These are phyloP conservation scores for Penicillium simplicissimum DNA, from an alignment of 495 filamentous ascomycete species.

Conservation along the genomic window DNA sequence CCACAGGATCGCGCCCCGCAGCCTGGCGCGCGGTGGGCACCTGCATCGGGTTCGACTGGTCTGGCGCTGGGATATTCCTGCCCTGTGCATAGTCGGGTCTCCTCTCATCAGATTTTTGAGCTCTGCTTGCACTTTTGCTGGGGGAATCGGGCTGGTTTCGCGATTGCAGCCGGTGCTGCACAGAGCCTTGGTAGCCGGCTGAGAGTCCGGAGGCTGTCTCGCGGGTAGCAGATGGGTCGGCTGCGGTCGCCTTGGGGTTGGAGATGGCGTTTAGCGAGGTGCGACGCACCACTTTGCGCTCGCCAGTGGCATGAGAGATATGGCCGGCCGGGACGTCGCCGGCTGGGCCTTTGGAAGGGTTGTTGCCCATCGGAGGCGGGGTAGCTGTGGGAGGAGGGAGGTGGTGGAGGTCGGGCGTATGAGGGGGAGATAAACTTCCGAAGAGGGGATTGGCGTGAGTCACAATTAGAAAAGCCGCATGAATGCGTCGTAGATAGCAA, in stretches of 20 bases:
- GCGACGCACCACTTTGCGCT: constrained; percentile 43
- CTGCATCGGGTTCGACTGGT: constrained; percentile 50
- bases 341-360: constrained; percentile 49
- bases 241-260: constrained; percentile 40
- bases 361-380: constrained; percentile 50
- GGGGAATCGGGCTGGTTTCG: constrained; percentile 36
- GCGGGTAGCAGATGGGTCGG: constrained; percentile 44
- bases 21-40: constrained; percentile 46
- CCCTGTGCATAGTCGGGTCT: constrained; percentile 27
- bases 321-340: constrained; percentile 38
- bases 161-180: constrained; percentile 44
- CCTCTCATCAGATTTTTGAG: constrained; percentile 26
- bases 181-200: constrained; percentile 36
- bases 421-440: constrained; percentile 6
- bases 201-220: constrained; percentile 46
- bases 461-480: constrained; percentile 29
- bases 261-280: constrained; percentile 44
- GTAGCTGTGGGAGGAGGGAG: constrained; percentile 19
- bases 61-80: constrained; percentile 28
- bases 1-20: constrained; percentile 38
- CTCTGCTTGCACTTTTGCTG: constrained; percentile 21
- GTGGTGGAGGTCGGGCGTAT: constrained; percentile 4
- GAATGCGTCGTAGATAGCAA: constrained; percentile 18
- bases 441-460: constrained; percentile 14
- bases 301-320: constrained; percentile 27